Evolutionary conservation across 768 basidiomycete genomes (phyloP).

Genomic region (Leccinum obscurum): DNA sequence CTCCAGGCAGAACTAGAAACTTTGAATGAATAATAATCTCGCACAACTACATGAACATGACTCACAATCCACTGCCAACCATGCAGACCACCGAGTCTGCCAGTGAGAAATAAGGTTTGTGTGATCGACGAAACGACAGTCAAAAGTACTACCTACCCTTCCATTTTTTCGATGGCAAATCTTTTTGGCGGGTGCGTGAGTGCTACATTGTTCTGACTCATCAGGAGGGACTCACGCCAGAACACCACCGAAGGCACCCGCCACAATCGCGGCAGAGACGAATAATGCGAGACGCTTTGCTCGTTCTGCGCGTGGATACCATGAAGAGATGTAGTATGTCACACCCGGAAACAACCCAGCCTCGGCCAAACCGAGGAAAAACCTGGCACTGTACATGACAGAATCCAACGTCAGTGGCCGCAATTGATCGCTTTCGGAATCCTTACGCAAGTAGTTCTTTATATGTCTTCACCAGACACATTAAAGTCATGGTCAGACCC

Average conservation of each 20-base stretch:
- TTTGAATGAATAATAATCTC: slow-evolving; percentile 3
- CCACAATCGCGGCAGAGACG: slow-evolving; percentile 55
- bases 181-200: slow-evolving; percentile 21
- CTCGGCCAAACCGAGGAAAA: slow-evolving; percentile 49
- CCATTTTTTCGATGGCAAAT: slow-evolving; percentile 34
- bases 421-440: not conserved
- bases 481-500: slow-evolving; percentile 38
- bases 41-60: not conserved
- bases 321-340: slow-evolving; percentile 48
- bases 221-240: slow-evolving; percentile 37
- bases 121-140: not conserved
- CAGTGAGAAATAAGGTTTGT: not conserved
- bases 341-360: slow-evolving; percentile 44
- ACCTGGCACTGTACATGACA: slow-evolving; percentile 29
- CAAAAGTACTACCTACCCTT: slow-evolving; percentile 33
- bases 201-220: no score
- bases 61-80: slow-evolving; percentile 43
- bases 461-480: slow-evolving; percentile 37
- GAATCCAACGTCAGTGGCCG: slow-evolving; percentile 3
- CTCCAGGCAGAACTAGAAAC: slow-evolving; percentile 32
- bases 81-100: slow-evolving; percentile 32
- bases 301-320: slow-evolving; percentile 60
- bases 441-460: slow-evolving; percentile 32
- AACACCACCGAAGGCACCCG: slow-evolving; percentile 50
- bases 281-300: slow-evolving; percentile 58